Percentiles rank a stretch among this genome's conserved stretches.
Conservation (phyloP, 768 basidiomycete genomes). For the Lactarius quietus region DNA sequence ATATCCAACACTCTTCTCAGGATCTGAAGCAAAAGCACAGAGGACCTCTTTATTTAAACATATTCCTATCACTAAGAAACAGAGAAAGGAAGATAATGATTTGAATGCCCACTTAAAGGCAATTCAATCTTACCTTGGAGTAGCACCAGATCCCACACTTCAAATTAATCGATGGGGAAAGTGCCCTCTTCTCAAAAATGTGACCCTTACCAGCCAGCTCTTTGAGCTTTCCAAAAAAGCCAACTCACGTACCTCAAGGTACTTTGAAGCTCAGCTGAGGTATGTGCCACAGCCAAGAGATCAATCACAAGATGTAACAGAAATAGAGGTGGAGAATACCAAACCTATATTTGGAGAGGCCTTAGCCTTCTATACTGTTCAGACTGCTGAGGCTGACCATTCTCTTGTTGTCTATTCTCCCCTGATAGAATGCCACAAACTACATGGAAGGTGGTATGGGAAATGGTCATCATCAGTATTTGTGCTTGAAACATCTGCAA, state of each 20-base stretch:
- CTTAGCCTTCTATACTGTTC: background rate
- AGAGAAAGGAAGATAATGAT: background rate
- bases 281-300: background rate
- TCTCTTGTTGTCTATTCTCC: background rate
- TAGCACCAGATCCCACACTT: background rate
- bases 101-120: background rate
- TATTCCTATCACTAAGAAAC: background rate
- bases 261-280: background rate
- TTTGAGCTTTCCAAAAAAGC: background rate
- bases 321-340: background rate
- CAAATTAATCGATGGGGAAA: background rate
- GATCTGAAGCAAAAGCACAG: constrained; percentile 8
- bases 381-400: background rate
- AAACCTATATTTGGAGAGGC: background rate
- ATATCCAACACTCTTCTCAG: constrained; percentile 21
- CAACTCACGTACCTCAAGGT: background rate
- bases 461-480: too few species aligned
- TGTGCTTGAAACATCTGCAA: too few species aligned
- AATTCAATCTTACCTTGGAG: background rate
- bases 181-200: background rate
- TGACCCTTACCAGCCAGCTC: background rate
- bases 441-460: background rate
- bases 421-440: background rate
- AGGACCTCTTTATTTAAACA: background rate
- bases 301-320: background rate